Percentiles rank a stretch among this genome's conserved stretches.
These are phyloP conservation scores for Endoconidiophora laricicola DNA, from an alignment of 2,329 filamentous ascomycete genomes.

Conservation along the genomic window DNA sequence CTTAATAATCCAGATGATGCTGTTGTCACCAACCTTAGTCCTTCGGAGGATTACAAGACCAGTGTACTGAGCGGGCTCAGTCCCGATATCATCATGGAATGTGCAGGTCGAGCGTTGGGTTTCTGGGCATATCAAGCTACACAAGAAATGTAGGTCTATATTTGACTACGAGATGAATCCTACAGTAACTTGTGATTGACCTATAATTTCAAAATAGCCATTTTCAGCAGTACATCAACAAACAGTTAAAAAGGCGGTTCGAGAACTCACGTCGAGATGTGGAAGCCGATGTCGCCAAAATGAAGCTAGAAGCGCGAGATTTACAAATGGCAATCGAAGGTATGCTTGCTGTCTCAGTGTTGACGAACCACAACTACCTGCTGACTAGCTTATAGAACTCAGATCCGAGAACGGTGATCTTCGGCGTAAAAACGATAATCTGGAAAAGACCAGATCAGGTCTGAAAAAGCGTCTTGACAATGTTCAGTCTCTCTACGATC, in stretches of 20 bases:
- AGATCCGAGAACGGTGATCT: slow-evolving; percentile 45
- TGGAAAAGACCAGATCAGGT: slow-evolving; percentile 48
- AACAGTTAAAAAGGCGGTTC: slow-evolving; percentile 56
- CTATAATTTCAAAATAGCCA: slow-evolving; percentile 6
- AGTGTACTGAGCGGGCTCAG: slow-evolving; percentile 69
- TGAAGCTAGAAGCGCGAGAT: slow-evolving; percentile 52
- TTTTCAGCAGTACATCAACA: slow-evolving; percentile 62
- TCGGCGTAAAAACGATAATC: slow-evolving; percentile 54
- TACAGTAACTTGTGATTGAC: not conserved
- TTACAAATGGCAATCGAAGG: slow-evolving; percentile 50
- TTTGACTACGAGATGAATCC: no score
- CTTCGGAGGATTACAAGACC: slow-evolving; percentile 79
- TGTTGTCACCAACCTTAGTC: slow-evolving; percentile 53
- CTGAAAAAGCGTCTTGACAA: slow-evolving; percentile 55
- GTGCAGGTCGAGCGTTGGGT: slow-evolving; percentile 57
- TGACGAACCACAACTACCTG: not conserved
- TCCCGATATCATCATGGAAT: slow-evolving; percentile 72
- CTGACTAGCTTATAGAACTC: slow-evolving; percentile 27
- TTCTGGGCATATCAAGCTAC: slow-evolving; percentile 81
- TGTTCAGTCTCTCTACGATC: slow-evolving; percentile 48
- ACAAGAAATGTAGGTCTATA: slow-evolving; percentile 53
- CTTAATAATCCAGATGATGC: slow-evolving; percentile 61
- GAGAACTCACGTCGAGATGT: slow-evolving; percentile 42
- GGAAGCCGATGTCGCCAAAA: slow-evolving; percentile 58
- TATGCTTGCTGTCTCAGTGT: not conserved